A percentile compares a stretch with the other conserved stretches of the same genome.
Evolutionary conservation across 345 rosid genomes (phyloP).

Genomic region (Linum usitatissimum): DNA sequence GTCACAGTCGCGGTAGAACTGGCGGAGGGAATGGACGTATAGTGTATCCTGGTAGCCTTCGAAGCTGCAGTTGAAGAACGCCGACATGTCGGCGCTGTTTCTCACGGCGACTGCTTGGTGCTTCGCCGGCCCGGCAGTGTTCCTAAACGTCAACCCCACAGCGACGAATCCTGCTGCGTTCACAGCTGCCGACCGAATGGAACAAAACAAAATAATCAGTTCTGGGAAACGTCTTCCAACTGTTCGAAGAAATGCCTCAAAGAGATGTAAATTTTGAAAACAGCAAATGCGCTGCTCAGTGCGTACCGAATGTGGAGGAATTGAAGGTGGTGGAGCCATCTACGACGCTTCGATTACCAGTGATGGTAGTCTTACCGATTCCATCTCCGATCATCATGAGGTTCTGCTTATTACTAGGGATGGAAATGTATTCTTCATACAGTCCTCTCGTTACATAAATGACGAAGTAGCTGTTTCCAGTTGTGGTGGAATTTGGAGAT

Average conservation of each 20-base stretch:
- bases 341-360: conserved; percentile 33
- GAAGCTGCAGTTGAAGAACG: conserved; percentile 28
- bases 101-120: conserved; percentile 49
- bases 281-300: too few species aligned
- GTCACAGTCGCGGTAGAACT: conserved; percentile 40
- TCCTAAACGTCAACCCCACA: conserved; percentile 37
- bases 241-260: neutral
- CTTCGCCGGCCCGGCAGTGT: conserved; percentile 47
- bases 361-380: conserved; percentile 36
- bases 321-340: conserved; percentile 48
- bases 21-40: conserved; percentile 42
- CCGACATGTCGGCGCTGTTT: conserved; percentile 39
- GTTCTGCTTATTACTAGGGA: conserved; percentile 28
- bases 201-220: neutral
- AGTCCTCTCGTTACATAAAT: conserved; percentile 36
- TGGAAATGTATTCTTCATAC: conserved; percentile 40
- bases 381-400: conserved; percentile 52
- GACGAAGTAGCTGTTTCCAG: conserved; percentile 23
- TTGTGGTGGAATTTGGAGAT: conserved; percentile 29
- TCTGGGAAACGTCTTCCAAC: neutral
- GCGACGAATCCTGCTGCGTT: conserved; percentile 37
- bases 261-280: neutral
- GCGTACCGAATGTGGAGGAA: conserved; percentile 45
- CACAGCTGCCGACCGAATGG: conserved; percentile 27
- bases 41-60: conserved; percentile 53